These are phyloP conservation scores for Phyllosticta paracitricarpa DNA, from an alignment of 2,329 filamentous ascomycete genomes.

Conservation along the genomic window DNA sequence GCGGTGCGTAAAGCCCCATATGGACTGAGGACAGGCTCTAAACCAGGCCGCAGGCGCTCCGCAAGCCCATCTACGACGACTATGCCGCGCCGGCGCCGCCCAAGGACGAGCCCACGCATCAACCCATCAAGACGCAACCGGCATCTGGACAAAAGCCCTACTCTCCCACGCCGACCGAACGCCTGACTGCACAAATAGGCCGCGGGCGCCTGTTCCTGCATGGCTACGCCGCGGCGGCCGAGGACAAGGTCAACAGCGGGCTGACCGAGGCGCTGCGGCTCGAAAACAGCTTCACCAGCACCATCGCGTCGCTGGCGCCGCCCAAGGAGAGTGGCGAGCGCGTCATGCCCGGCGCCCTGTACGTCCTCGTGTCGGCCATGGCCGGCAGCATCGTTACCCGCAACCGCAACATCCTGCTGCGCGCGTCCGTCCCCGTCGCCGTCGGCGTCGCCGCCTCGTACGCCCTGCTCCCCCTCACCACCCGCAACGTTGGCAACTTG, in stretches of 20 bases:
- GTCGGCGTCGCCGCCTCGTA: constrained; percentile 78
- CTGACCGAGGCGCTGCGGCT: constrained; percentile 74
- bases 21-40: background rate
- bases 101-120: constrained; percentile 15
- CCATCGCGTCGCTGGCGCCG: constrained; percentile 79
- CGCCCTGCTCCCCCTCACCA: constrained; percentile 78
- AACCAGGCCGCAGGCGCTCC: constrained; percentile 17
- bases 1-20: background rate
- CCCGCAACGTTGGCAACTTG: constrained; percentile 76
- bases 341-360: constrained; percentile 80
- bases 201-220: constrained; percentile 72
- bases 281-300: constrained; percentile 83
- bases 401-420: constrained; percentile 76
- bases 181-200: constrained; percentile 74
- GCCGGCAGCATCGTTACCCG: constrained; percentile 83
- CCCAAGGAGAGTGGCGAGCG: constrained; percentile 76
- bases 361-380: constrained; percentile 91
- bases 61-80: constrained; percentile 71
- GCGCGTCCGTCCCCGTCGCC: constrained; percentile 64
- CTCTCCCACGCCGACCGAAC: constrained; percentile 73
- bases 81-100: constrained; percentile 26
- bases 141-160: constrained; percentile 22
- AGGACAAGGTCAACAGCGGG: constrained; percentile 72
- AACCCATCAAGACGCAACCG: background rate
- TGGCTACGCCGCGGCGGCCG: constrained; percentile 59